phyloP scores from a whole-genome alignment of 106 monocot species.

The Xerophyta viscosa region DNA sequence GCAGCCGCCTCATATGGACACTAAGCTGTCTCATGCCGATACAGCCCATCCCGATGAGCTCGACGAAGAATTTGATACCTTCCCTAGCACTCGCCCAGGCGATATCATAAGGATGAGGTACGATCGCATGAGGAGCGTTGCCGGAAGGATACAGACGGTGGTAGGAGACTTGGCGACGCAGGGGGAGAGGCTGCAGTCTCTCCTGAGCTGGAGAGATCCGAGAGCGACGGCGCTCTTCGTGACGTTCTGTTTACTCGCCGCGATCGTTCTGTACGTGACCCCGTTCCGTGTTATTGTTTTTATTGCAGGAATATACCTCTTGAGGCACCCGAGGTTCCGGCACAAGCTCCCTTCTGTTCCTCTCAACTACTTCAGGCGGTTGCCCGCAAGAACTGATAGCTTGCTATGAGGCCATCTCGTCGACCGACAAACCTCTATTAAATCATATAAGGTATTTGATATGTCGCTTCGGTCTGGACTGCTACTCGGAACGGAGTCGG shows the following conservation, averaged over 20 bases:
- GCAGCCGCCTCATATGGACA: slow-evolving; percentile 17
- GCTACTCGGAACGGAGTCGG: too few relatives aligned
- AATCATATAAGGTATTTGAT: neutral
- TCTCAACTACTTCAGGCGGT: slow-evolving; percentile 36
- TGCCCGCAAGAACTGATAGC: slow-evolving; percentile 35
- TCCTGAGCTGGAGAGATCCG: slow-evolving; percentile 25
- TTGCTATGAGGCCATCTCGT: slow-evolving; percentile 17
- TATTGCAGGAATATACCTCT: slow-evolving; percentile 8
- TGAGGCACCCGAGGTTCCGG: slow-evolving; percentile 34
- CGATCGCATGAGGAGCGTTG: slow-evolving; percentile 18
- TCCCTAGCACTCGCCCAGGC: slow-evolving; percentile 1
- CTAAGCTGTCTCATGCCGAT: slow-evolving; percentile 14
- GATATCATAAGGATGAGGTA: slow-evolving; percentile 14
- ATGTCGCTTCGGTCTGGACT: neutral
- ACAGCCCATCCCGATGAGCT: slow-evolving; percentile 17
- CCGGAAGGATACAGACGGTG: slow-evolving; percentile 26
- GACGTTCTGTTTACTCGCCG: slow-evolving; percentile 12
- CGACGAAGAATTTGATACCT: slow-evolving; percentile 16
- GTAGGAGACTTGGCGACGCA: slow-evolving; percentile 24
- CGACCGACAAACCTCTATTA: neutral
- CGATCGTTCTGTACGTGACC: slow-evolving; percentile 16
- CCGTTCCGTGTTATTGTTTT: slow-evolving; percentile 22
- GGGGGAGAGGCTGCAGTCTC: slow-evolving; percentile 21
- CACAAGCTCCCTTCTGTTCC: slow-evolving; percentile 34
- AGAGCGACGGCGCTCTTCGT: slow-evolving; percentile 13